Conservation (phyloP, 2,329 filamentous ascomycete genomes). For the Aspergillus eucalypticola region DNA sequence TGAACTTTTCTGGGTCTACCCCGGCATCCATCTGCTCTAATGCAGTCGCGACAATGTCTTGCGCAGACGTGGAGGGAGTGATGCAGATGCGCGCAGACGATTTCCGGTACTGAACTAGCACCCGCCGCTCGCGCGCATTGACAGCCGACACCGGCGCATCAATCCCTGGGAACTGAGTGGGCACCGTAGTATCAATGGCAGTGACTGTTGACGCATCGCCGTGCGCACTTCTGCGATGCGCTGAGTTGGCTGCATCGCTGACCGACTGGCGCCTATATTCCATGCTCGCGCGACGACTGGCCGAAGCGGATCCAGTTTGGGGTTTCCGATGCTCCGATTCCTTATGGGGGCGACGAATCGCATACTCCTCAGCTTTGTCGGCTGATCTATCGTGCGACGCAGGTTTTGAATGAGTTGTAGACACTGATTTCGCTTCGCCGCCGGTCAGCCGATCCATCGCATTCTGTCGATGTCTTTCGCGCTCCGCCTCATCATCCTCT, state of each 20-base stretch:
- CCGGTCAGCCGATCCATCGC: conserved; percentile 40
- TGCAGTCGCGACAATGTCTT: conserved; percentile 70
- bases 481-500: conserved; percentile 16
- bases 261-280: conserved; percentile 32
- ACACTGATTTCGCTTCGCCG: conserved; percentile 13
- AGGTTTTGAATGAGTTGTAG: conserved; percentile 13
- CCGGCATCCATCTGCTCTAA: conserved; percentile 62
- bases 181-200: conserved; percentile 17
- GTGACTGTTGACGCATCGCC: conserved; percentile 3
- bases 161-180: conserved; percentile 51
- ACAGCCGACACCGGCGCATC: conserved; percentile 80
- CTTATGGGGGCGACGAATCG: neutral
- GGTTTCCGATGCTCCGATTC: neutral
- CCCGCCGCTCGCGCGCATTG: conserved; percentile 74
- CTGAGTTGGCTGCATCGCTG: conserved; percentile 31
- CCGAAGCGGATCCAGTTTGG: neutral
- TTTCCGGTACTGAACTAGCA: conserved; percentile 71
- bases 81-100: conserved; percentile 71
- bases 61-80: conserved; percentile 69
- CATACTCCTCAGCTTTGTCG: neutral
- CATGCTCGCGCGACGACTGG: conserved; percentile 12
- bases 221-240: conserved; percentile 17
- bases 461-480: conserved; percentile 32
- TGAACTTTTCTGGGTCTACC: conserved; percentile 65
- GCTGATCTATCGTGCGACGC: conserved; percentile 14